Base-by-base conservation (phyloP, 257 asterid species). In the Primulina tabacum region DNA sequence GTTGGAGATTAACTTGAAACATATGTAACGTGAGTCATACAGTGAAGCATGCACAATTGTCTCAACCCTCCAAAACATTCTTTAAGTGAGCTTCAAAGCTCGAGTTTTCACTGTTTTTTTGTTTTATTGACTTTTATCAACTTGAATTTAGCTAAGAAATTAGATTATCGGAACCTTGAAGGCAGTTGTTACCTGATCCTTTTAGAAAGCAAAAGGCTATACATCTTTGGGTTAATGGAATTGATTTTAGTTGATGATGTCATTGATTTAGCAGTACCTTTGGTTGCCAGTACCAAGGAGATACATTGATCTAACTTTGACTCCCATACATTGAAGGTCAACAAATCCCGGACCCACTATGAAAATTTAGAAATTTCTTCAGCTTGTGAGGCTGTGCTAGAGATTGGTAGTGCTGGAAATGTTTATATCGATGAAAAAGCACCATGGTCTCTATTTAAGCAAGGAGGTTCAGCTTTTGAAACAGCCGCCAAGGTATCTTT, bases 401-500 rank as follows among this genome's bases (percentile, higher is more conserved):
- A 93, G 84, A 90, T 93, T 40, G 95, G 95, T 64, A 85, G 70
- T 79, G 96, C 94, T 59, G 97, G 99, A 62, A 93, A 93, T 68
- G 76, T 77, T 67, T 90, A 86, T 71, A 88, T 90, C 2, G 84
- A 93, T 76, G 87, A 84, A 81, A 87, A 78, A 71, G 92, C 90
- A 55, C 97, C 99, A 4, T 93, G 99, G 99, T 85, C 92, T 38
- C 89, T 89, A 75, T 90, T 93, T 78, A 93, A 93, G 81, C 85
- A 87, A 89, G 99, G 96, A 68, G 91, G 84, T 30, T 68, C 84
- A 69, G 92, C 90, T 74, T 83, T 83, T 35, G 86, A 82, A 82
- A 81, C 95, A 78, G 99, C 99, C 64, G 86, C 97, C 75, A 91
- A 89, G 96, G 96, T 87, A 47, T 58, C 67, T 17, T 66, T 60